These are phyloP conservation scores for Paracorniculantispora psalliotae DNA, from an alignment of 2,329 filamentous ascomycete genomes.

Conservation along the genomic window DNA sequence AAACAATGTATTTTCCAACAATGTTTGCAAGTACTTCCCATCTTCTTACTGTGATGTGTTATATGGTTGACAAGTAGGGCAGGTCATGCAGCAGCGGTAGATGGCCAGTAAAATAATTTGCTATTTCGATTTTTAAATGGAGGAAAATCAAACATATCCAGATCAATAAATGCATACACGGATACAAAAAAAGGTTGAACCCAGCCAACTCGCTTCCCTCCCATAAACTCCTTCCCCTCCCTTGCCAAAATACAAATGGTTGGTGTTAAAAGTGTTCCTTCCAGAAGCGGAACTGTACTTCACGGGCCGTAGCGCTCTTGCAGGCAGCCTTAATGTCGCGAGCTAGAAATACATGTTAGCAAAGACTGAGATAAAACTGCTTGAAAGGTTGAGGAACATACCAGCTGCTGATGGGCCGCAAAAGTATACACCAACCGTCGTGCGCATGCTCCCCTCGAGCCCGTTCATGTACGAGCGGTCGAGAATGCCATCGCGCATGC, in stretches of 20 bases:
- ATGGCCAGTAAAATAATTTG: background rate
- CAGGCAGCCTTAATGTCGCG: slow-evolving; percentile 81
- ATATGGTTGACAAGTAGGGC: too few relatives aligned
- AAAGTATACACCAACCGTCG: slow-evolving; percentile 95
- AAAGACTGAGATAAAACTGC: background rate
- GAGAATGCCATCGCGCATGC: slow-evolving; percentile 83
- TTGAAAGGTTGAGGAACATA: slow-evolving; percentile 29
- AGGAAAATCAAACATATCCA: background rate
- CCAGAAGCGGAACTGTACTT: slow-evolving; percentile 96
- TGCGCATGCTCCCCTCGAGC: slow-evolving; percentile 68
- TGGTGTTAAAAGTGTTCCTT: slow-evolving; percentile 76
- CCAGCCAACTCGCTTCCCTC: background rate
- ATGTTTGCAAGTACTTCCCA: background rate
- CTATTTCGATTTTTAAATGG: background rate
- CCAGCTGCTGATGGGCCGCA: slow-evolving; percentile 77
- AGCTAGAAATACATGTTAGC: slow-evolving; percentile 47
- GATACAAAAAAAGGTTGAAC: background rate
- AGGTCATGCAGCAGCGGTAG: too few relatives aligned
- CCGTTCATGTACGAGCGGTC: slow-evolving; percentile 82
- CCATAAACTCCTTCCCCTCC: background rate
- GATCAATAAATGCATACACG: slow-evolving; percentile 4
- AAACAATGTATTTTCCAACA: background rate
- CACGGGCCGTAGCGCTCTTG: slow-evolving; percentile 63
- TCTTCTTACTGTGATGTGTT: too few relatives aligned
- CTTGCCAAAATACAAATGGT: slow-evolving; percentile 14